Evolutionary conservation across 2,329 filamentous ascomycete genomes (phyloP), one percentile per base, ranked within the genome.

Genomic region (Periconia sp.): DNA sequence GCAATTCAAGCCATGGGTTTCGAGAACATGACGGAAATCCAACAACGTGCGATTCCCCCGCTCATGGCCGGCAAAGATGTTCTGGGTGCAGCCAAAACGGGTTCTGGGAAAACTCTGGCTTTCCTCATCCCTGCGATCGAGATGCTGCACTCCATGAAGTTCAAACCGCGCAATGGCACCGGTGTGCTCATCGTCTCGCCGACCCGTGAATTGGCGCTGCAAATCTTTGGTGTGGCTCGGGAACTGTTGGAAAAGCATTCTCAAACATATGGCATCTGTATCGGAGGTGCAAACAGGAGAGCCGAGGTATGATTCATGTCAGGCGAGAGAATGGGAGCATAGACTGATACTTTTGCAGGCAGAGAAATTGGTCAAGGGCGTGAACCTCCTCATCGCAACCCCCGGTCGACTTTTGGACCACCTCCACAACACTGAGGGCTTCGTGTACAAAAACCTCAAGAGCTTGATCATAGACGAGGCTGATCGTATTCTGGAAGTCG

Each of bases 391-490:
- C 41, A 94, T 99, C 62, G 93, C 93, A 6, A 99, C 94, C 0
- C 93, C 94, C 1, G 94, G 94, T 18, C 85, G 94, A 52, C 81
- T 99, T 52, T 85, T 99, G 17, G 94, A 99, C 78, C 93, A 99
- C 71, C 81, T 99, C 41, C 90, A 94, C 74, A 96, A 93, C 72
- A 97, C 94, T 0, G 88, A 89, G 53, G 87, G 88, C 18, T 97
- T 97, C 61, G 79, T 88, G 1, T 96, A 91, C 83, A 96, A 96
- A 81, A 96, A 97, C 75, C 77, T 96, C 64, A 92, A 92, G 74
- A 90, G 91, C 1, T 81, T 99, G 35, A 85, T 99, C 62, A 97
- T 97, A 62, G 94, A 99, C 66, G 94, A 99, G 77, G 94, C 94
- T 17, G 94, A 99, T 73, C 88, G 94, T n/a, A 97, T 99, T 58